A percentile compares a stretch with the other conserved stretches of the same genome.
Evolutionary conservation across 345 rosid species (phyloP).

Genomic region (Toxicodendron radicans): DNA sequence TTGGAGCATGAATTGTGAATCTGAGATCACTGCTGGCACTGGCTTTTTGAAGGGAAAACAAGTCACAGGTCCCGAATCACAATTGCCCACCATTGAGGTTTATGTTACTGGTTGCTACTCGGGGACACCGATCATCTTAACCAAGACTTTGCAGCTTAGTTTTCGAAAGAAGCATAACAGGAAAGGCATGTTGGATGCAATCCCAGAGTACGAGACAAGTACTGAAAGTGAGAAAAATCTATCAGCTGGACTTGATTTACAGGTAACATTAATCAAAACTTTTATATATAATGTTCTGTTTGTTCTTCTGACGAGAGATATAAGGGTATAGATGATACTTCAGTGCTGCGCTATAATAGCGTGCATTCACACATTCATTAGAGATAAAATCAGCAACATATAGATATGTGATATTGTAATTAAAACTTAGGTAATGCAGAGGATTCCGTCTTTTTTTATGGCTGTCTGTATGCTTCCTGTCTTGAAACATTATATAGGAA

Average conservation of each 20-base stretch:
- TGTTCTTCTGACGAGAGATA: background rate
- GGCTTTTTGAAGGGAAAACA: constrained; percentile 74
- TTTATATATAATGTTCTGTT: background rate
- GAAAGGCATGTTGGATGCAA: constrained; percentile 58
- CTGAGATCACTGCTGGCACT: constrained; percentile 44
- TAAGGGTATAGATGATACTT: background rate
- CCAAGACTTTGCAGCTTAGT: constrained; percentile 70
- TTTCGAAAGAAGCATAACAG: constrained; percentile 62
- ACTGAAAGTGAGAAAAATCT: constrained; percentile 45
- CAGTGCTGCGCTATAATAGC: constrained; percentile 8
- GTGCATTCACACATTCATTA: background rate
- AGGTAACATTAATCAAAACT: constrained; percentile 44
- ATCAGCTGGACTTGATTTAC: constrained; percentile 45
- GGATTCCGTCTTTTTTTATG: background rate
- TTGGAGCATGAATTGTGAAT: constrained; percentile 84
- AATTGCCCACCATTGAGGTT: constrained; percentile 70
- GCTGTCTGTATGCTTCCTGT: constrained; percentile 36
- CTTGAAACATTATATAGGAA: constrained; percentile 29
- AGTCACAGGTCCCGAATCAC: constrained; percentile 43
- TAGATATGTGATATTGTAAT: constrained; percentile 7
- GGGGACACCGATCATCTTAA: constrained; percentile 76
- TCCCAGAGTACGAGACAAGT: constrained; percentile 75
- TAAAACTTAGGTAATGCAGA: background rate
- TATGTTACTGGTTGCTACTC: constrained; percentile 77
- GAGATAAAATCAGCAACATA: background rate